Percentiles rank a stretch among this genome's conserved stretches.
These are phyloP conservation scores for Kokia cookei DNA, from an alignment of 441 rosid genomes.

Conservation along the genomic window DNA sequence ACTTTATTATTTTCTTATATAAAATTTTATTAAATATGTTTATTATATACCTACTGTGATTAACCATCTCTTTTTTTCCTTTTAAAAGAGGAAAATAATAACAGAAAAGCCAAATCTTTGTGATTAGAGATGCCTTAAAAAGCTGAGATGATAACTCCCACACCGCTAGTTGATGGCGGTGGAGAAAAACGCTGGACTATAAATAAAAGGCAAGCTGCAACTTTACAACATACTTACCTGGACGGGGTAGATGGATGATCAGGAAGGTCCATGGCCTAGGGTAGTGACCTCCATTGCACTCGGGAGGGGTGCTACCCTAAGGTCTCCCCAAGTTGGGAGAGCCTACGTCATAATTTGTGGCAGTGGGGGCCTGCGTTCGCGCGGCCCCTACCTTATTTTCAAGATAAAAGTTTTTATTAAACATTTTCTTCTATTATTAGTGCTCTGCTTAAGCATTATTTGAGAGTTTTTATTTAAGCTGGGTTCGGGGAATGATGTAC, in stretches of 20 bases:
- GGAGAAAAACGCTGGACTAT: neutral
- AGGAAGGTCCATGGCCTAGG: conserved; percentile 16
- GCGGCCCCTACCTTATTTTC: conserved; percentile 18
- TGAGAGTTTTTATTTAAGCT: too few species aligned
- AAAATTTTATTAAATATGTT: too few species aligned
- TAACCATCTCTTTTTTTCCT: too few species aligned
- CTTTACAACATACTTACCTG: conserved; percentile 10
- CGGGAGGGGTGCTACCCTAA: conserved; percentile 16
- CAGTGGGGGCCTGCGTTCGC: conserved; percentile 52
- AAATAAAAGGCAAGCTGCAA: neutral
- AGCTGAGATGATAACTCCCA: neutral
- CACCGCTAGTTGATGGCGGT: rapidly evolving
- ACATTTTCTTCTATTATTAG: rapidly evolving
- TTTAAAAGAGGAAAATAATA: too few species aligned
- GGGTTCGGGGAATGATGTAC: too few species aligned
- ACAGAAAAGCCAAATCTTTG: too few species aligned
- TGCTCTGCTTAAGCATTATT: rapidly evolving
- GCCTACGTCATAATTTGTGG: conserved; percentile 52
- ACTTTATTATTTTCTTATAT: too few species aligned
- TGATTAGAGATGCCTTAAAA: too few species aligned
- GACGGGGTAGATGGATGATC: conserved; percentile 29
- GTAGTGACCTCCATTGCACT: conserved; percentile 20
- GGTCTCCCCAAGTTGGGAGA: conserved; percentile 31
- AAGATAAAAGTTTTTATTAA: rapidly evolving
- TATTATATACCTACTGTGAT: too few species aligned